phyloP scores from a whole-genome alignment of 768 basidiomycete species.

The Tricholoma matsutake region DNA sequence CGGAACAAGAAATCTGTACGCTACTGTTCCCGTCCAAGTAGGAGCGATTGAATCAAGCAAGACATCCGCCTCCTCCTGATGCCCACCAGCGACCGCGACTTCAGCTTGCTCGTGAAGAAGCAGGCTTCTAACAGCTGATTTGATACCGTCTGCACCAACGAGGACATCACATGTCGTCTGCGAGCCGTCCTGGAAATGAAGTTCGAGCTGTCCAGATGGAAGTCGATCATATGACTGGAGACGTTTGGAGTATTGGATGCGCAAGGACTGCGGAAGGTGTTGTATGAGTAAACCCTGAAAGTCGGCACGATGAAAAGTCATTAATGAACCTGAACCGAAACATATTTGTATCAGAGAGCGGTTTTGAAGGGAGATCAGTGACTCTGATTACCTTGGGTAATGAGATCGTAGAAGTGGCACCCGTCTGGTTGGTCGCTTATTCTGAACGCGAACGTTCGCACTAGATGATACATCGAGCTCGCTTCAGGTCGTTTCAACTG shows the following conservation, averaged over 20 bases:
- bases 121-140: constrained; percentile 48
- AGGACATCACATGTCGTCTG: constrained; percentile 60
- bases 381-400: no score
- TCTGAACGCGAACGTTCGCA: no score
- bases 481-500: no score
- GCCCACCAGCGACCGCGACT: constrained; percentile 31
- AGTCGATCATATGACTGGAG: constrained; percentile 53
- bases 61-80: constrained; percentile 36
- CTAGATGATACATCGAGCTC: no score
- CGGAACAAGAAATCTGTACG: constrained; percentile 59
- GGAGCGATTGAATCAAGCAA: constrained; percentile 46
- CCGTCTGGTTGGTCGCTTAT: no score
- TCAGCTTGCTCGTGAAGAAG: constrained; percentile 37
- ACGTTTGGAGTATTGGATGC: constrained; percentile 53
- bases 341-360: no score
- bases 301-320: constrained; percentile 63
- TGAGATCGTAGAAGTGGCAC: no score
- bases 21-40: constrained; percentile 55
- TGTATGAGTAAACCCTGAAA: constrained; percentile 59
- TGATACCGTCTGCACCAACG: constrained; percentile 68
- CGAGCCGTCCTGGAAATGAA: constrained; percentile 63
- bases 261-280: constrained; percentile 43
- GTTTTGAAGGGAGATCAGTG: no score
- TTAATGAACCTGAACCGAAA: constrained; percentile 39
- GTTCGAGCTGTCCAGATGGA: constrained; percentile 37